Base-by-base conservation (phyloP, 176 grass and related monocot species). In the Oryza nivara region DNA sequence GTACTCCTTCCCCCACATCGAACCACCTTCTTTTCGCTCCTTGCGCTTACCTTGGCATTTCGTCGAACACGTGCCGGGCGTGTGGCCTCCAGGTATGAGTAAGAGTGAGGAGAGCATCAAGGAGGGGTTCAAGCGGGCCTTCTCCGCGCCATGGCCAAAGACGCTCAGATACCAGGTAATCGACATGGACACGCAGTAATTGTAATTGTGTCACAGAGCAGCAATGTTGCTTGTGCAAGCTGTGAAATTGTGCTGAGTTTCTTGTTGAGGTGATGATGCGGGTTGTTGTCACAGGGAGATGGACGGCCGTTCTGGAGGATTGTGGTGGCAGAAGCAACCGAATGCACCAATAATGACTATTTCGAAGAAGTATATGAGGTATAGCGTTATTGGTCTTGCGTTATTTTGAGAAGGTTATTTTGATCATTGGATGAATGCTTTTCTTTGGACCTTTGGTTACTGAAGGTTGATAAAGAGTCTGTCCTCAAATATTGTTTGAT, bases 321-420 rank as follows among this genome's bases (percentile, higher is more conserved):
- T 73, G 85, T 99, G 6, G 88, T 99, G 7, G 92, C 91, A 0
- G 93, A 94, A 72, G 89, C 96, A 1, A 96, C 91, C 16, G 88
- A 80, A 73, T 99, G 89, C 88, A 71, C 67, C 10, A 68, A 91
- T 77, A 72, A 72, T 61, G 63, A 85, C 70, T 99, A 96, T 79
- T 99, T 99, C 3, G 91, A 99, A 86, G 89, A 95, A 94, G 93
- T 96, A 10, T 96, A 96, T 86, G 83, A 91, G 91, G 96, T 99
- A 80, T 40, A 8, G 2, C 75, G 36, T 90, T 76, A 1, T 75
- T 23, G 2, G 2, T 63, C 3, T n/a, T n/a, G n/a, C n/a, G n/a
- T n/a, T n/a, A n/a, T n/a, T n/a, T n/a, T n/a, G 9, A 58, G 35
- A 68, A 52, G 47, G 22, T 4, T 67, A 19, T 83, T 41, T 44